Conservation (phyloP, 1,284 basidiomycete genomes). For the Fomitopsis betulina region DNA sequence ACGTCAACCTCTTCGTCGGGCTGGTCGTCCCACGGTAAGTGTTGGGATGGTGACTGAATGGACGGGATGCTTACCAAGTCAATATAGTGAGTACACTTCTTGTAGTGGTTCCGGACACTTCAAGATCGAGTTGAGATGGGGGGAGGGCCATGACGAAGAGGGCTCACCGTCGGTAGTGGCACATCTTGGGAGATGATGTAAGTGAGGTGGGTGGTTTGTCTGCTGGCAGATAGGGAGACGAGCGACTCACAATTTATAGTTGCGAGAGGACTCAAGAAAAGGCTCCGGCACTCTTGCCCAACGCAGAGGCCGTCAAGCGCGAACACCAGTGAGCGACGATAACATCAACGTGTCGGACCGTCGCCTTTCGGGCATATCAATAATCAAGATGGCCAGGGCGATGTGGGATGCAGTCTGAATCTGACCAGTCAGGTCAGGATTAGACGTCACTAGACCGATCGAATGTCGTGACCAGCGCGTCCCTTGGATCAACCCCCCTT, state of each 20-base stretch:
- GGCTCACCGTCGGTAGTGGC: conserved; percentile 54
- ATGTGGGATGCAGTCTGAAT: conserved; percentile 15
- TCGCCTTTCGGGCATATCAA: conserved; percentile 26
- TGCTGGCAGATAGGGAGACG: conserved; percentile 4
- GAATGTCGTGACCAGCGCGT: conserved; percentile 18
- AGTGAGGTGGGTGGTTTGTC: conserved; percentile 9
- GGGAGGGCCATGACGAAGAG: conserved; percentile 5
- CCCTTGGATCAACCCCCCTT: conserved; percentile 13
- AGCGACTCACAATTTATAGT: conserved; percentile 18
- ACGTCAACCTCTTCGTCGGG: conserved; percentile 50
- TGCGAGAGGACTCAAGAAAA: conserved; percentile 10
- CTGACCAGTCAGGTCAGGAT: background rate
- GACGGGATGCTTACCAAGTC: conserved; percentile 41
- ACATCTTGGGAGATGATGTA: conserved; percentile 35
- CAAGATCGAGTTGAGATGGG: conserved; percentile 11
- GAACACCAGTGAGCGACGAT: conserved; percentile 19
- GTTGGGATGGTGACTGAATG: conserved; percentile 9
- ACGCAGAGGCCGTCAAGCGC: conserved; percentile 2
- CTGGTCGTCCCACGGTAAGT: conserved; percentile 28
- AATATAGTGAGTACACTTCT: conserved; percentile 50
- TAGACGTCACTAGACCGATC: conserved; percentile 17
- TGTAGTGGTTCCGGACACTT: conserved; percentile 55
- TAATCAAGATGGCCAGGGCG: conserved; percentile 30
- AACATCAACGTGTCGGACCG: conserved; percentile 30
- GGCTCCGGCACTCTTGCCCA: conserved; percentile 18